phyloP scores from a whole-genome alignment of 257 asterid genomes.

The Salvia miltiorrhiza region DNA sequence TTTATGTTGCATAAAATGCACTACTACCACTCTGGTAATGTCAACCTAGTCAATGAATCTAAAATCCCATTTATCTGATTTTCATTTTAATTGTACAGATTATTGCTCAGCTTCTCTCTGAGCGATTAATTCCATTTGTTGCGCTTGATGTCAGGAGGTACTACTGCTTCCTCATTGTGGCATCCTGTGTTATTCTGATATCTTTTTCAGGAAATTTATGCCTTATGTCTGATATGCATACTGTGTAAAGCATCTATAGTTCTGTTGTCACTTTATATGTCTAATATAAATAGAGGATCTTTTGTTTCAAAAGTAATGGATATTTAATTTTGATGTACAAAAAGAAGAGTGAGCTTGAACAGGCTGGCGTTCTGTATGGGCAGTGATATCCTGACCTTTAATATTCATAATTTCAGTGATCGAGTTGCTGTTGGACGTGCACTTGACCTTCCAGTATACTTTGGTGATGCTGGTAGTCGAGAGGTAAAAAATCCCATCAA shows the following conservation, averaged over 20 bases:
- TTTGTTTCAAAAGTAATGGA: background rate
- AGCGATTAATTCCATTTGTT: conserved; percentile 95
- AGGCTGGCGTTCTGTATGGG: background rate
- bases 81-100: conserved; percentile 51
- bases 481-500: conserved; percentile 54
- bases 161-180: background rate
- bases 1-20: background rate
- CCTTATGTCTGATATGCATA: background rate
- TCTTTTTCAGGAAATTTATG: background rate
- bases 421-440: conserved; percentile 95
- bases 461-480: conserved; percentile 99
- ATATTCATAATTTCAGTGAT: conserved; percentile 55
- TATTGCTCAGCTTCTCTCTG: conserved; percentile 99
- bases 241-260: background rate
- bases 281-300: background rate
- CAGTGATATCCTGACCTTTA: conserved; percentile 10
- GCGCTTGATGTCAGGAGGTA: conserved; percentile 99
- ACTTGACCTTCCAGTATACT: conserved; percentile 99
- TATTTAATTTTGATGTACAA: conserved; percentile 6
- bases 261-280: background rate
- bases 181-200: background rate
- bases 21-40: background rate
- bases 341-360: conserved; percentile 7
- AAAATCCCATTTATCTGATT: background rate
- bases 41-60: conserved; percentile 6